Evolutionary conservation across 2,329 filamentous ascomycete species (phyloP).

Genomic region (Nectriaceae sp.): DNA sequence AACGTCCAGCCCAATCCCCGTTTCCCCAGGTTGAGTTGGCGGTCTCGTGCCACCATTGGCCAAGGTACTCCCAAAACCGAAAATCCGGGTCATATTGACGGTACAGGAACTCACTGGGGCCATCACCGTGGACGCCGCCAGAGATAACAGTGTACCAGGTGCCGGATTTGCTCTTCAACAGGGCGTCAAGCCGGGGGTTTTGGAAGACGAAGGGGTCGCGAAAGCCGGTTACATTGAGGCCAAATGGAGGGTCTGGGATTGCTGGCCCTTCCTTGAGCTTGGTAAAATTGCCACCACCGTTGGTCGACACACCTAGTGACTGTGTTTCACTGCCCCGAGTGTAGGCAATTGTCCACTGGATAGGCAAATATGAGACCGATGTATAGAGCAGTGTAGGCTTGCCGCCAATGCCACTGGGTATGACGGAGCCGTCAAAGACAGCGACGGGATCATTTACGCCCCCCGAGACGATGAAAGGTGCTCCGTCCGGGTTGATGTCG

Average conservation of each 20-base stretch:
- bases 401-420: constrained; percentile 44
- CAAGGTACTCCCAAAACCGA: constrained; percentile 27
- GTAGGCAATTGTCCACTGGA: constrained; percentile 48
- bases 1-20: constrained; percentile 37
- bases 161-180: constrained; percentile 18
- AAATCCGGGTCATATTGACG: constrained; percentile 25
- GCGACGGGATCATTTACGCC: constrained; percentile 24
- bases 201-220: constrained; percentile 27
- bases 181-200: constrained; percentile 17
- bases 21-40: constrained; percentile 38
- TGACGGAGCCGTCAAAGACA: constrained; percentile 48
- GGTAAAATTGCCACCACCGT: constrained; percentile 31
- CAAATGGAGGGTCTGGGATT: constrained; percentile 20
- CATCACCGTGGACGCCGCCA: constrained; percentile 22
- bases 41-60: constrained; percentile 38
- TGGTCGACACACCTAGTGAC: constrained; percentile 43
- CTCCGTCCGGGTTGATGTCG: constrained; percentile 41
- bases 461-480: constrained; percentile 45
- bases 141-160: constrained; percentile 25
- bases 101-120: constrained; percentile 24
- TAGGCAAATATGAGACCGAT: constrained; percentile 44
- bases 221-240: constrained; percentile 25
- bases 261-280: constrained; percentile 23
- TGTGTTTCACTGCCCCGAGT: constrained; percentile 48
- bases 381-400: constrained; percentile 47